A percentile compares a stretch with the other conserved stretches of the same genome.
phyloP scores from a whole-genome alignment of 225 moss, liverwort and hornwort species.

The Asterella californica region DNA sequence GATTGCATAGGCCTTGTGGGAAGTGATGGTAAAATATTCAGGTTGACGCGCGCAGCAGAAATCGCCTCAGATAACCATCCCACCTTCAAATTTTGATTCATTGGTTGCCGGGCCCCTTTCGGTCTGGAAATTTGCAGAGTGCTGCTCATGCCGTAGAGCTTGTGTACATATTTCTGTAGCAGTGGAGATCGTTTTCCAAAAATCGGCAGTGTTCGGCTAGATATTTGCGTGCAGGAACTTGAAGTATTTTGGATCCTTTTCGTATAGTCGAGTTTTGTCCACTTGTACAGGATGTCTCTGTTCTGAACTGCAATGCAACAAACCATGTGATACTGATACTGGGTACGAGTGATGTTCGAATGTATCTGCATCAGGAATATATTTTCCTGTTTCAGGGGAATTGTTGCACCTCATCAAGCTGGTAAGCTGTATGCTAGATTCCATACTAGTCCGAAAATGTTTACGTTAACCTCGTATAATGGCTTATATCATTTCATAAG shows the following conservation, averaged over 20 bases:
- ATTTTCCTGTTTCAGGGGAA: too few species aligned
- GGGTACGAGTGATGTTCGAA: too few species aligned
- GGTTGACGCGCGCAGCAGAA: background rate
- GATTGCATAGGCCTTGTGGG: background rate
- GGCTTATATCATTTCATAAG: too few species aligned
- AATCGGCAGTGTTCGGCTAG: slow-evolving; percentile 16
- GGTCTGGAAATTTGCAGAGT: background rate
- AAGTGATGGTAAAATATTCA: background rate
- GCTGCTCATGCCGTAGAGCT: slow-evolving; percentile 1
- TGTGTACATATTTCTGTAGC: slow-evolving; percentile 24
- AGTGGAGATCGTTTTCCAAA: slow-evolving; percentile 12
- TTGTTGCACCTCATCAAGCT: too few species aligned
- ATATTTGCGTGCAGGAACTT: background rate
- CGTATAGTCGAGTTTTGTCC: background rate
- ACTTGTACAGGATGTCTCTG: background rate
- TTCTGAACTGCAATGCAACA: background rate
- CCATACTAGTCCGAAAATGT: too few species aligned
- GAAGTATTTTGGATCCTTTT: background rate
- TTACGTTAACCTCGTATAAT: too few species aligned
- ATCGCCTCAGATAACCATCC: background rate
- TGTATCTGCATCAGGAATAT: too few species aligned
- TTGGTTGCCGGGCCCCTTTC: background rate
- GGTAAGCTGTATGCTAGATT: too few species aligned
- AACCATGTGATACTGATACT: too few species aligned
- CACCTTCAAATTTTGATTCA: slow-evolving; percentile 13